A percentile compares a stretch with the other conserved stretches of the same genome.
phyloP scores from a whole-genome alignment of 495 filamentous ascomycete genomes.

The Podospora sp. region DNA sequence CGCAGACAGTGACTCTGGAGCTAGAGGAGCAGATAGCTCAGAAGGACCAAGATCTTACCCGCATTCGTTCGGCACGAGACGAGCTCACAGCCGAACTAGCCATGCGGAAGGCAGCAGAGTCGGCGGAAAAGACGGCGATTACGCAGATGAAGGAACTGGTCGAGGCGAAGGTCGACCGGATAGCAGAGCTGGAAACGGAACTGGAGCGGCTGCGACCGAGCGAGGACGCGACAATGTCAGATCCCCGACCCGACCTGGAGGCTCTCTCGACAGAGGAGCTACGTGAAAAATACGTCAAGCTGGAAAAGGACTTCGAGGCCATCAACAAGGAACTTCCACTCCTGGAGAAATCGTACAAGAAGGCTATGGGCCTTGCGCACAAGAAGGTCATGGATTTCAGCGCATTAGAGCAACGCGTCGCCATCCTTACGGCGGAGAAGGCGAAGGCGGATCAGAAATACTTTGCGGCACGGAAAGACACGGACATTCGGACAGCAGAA shows the following conservation, averaged over 20 bases:
- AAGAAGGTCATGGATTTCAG: constrained; percentile 80
- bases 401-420: constrained; percentile 76
- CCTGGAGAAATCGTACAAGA: constrained; percentile 85
- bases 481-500: constrained; percentile 77
- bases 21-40: constrained; percentile 77
- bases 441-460: constrained; percentile 97
- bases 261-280: constrained; percentile 67
- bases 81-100: constrained; percentile 78
- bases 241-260: constrained; percentile 53
- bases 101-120: constrained; percentile 77
- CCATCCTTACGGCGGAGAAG: constrained; percentile 80
- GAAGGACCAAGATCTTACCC: constrained; percentile 80
- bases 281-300: constrained; percentile 65
- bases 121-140: constrained; percentile 68
- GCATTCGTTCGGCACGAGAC: constrained; percentile 80
- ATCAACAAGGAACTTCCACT: constrained; percentile 84
- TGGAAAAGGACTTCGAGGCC: constrained; percentile 77
- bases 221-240: constrained; percentile 45
- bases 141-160: constrained; percentile 78
- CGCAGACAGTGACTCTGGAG: constrained; percentile 67
- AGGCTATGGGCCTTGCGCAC: constrained; percentile 76
- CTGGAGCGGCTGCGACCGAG: constrained; percentile 66
- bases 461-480: constrained; percentile 90
- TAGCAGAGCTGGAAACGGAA: constrained; percentile 79
- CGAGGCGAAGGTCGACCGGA: constrained; percentile 71